These are phyloP conservation scores for Hypseocharis bilobata DNA, from an alignment of 441 rosid species.

Conservation along the genomic window DNA sequence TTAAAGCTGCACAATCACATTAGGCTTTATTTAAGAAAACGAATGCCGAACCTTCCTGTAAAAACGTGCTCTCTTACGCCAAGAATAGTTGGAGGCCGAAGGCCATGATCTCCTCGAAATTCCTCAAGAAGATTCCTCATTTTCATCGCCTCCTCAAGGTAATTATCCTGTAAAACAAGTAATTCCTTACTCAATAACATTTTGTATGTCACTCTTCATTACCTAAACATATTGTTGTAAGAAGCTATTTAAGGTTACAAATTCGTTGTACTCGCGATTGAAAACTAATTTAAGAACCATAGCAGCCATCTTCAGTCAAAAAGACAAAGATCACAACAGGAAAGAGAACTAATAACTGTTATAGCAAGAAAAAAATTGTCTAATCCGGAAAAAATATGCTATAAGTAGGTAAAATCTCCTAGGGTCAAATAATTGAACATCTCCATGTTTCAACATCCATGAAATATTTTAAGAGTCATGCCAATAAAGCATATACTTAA, in stretches of 20 bases:
- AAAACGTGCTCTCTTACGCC: conserved; percentile 97
- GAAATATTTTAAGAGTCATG: background rate
- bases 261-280: background rate
- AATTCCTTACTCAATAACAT: background rate
- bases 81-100: conserved; percentile 83
- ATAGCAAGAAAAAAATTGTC: too few relatives aligned
- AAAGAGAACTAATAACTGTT: too few relatives aligned
- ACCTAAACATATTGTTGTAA: background rate
- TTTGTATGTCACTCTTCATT: background rate
- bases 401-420: too few relatives aligned
- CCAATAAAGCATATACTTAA: background rate
- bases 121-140: conserved; percentile 96
- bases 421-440: too few relatives aligned
- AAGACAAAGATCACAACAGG: too few relatives aligned
- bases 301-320: background rate
- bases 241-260: background rate
- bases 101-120: conserved; percentile 72
- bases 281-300: background rate
- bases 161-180: conserved; percentile 51
- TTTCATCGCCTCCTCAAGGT: conserved; percentile 96
- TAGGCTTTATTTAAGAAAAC: conserved; percentile 6
- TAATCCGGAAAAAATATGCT: too few relatives aligned
- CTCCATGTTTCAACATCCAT: too few relatives aligned
- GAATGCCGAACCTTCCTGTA: conserved; percentile 73
- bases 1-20: conserved; percentile 16